Base-by-base conservation (phyloP, 176 grass and related monocot genomes). In the Rhynchospora pubera region DNA sequence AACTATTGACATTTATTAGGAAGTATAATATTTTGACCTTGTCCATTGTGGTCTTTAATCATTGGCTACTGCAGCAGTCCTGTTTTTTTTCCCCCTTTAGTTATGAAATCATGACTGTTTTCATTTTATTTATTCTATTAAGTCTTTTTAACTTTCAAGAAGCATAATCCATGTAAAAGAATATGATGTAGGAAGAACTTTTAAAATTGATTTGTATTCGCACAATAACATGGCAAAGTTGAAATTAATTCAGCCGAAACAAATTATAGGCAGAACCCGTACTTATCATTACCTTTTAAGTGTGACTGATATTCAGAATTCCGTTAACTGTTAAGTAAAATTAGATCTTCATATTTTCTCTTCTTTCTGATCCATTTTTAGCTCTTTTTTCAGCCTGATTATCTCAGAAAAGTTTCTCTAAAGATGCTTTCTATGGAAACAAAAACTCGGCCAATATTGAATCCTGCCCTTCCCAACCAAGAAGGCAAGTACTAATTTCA, bases 381-480 rank as follows among this genome's bases (percentile, higher is more conserved):
- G 43, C 7, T 45, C 9, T 88, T 21, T 21, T 77, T 22, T 48
- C 85, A 94, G 95, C 71, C 87, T 85, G 95, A 94, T 94, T 97
- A 97, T 91, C 73, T 94, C 77, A 89, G 87, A 76, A 92, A 68
- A 85, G 93, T 94, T 89, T 97, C 94, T 92, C 53, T 92, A 32
- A 94, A 94, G 86, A 91, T 94, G 87, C 85, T 94, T 21, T 97
- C 90, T 7, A 89, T 94, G 92, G 83, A 78, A 26, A 51, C 57
- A 34, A 84, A 84, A 6, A 11, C 65, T 22, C 7, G 46, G 66
- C 42, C 34, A 60, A 15, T 26, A 73, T 23, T 50, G 19, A 11
- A 50, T 7, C 48, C 44, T 71, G 9, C 66, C 10, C 66, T 42
- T 46, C 45, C 45, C 44, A 13, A 48, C 69, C 69, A 24, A 50